phyloP scores from a whole-genome alignment of 1,139 yeast species.

The Saccharomyces hybrid region DNA sequence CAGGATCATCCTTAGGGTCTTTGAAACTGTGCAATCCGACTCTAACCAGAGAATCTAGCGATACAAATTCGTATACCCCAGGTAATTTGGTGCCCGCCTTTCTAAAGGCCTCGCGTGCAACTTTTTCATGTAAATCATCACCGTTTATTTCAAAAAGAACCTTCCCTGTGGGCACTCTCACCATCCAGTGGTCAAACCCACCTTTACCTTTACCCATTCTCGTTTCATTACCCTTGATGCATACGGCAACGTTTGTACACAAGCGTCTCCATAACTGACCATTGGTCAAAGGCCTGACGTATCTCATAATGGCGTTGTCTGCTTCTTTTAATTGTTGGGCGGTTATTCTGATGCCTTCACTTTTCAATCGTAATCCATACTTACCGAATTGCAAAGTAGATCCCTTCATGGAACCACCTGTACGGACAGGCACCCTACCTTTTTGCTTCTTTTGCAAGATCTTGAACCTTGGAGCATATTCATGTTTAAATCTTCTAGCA shows the following conservation, averaged over 20 bases:
- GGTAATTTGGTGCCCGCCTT: conserved; percentile 92
- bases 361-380: conserved; percentile 78
- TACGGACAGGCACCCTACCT: conserved; percentile 90
- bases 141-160: conserved; percentile 77
- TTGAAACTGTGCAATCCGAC: conserved; percentile 54
- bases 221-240: conserved; percentile 95
- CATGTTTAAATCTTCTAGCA: conserved; percentile 57
- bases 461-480: conserved; percentile 78
- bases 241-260: conserved; percentile 80
- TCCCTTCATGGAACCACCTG: conserved; percentile 91
- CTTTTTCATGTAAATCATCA: conserved; percentile 69
- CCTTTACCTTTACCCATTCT: conserved; percentile 99
- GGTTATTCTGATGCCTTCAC: conserved; percentile 80
- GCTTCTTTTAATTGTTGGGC: conserved; percentile 91
- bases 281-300: conserved; percentile 50
- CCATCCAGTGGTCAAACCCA: conserved; percentile 95
- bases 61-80: conserved; percentile 82
- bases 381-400: conserved; percentile 73
- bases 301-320: conserved; percentile 75
- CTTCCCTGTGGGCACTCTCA: conserved; percentile 92
- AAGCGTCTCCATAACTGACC: conserved; percentile 73
- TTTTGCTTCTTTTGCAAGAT: conserved; percentile 76
- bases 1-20: conserved; percentile 34
- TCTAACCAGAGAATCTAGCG: conserved; percentile 57
- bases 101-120: conserved; percentile 86